Conservation (phyloP, 495 filamentous ascomycete genomes). For the Aspergillus haitiensis region DNA sequence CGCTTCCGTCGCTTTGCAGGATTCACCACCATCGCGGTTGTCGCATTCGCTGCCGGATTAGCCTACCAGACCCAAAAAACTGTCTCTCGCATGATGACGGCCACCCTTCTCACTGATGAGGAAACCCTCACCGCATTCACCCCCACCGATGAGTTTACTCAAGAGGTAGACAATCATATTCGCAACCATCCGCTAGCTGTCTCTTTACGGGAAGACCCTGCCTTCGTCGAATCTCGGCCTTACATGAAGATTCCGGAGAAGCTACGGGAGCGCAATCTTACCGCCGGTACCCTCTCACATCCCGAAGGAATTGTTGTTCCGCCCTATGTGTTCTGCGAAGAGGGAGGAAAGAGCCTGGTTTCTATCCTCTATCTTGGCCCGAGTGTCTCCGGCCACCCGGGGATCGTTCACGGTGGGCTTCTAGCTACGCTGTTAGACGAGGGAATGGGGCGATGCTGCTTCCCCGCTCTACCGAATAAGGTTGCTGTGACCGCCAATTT, state of each 20-base stretch:
- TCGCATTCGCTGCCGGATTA: slow-evolving; percentile 39
- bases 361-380: slow-evolving; percentile 77
- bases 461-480: slow-evolving; percentile 83
- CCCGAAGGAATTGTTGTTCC: slow-evolving; percentile 78
- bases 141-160: slow-evolving; percentile 59
- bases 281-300: slow-evolving; percentile 75
- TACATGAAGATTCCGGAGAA: slow-evolving; percentile 77
- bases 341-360: slow-evolving; percentile 68
- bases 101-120: slow-evolving; percentile 59
- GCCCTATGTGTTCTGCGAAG: slow-evolving; percentile 72
- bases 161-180: slow-evolving; percentile 69
- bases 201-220: slow-evolving; percentile 64
- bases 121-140: slow-evolving; percentile 69
- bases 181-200: slow-evolving; percentile 69
- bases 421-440: slow-evolving; percentile 92
- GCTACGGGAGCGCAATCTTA: slow-evolving; percentile 72
- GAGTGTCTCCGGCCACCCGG: slow-evolving; percentile 86
- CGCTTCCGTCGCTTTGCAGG: slow-evolving; percentile 40
- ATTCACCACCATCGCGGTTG: slow-evolving; percentile 40
- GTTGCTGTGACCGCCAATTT: slow-evolving; percentile 89
- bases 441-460: slow-evolving; percentile 86
- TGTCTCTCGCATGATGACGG: slow-evolving; percentile 44
- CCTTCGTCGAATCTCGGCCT: slow-evolving; percentile 75
- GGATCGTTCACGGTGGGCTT: slow-evolving; percentile 88
- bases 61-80: slow-evolving; percentile 29